phyloP scores from a whole-genome alignment of 768 basidiomycete genomes.

The Roridomyces roridus region DNA sequence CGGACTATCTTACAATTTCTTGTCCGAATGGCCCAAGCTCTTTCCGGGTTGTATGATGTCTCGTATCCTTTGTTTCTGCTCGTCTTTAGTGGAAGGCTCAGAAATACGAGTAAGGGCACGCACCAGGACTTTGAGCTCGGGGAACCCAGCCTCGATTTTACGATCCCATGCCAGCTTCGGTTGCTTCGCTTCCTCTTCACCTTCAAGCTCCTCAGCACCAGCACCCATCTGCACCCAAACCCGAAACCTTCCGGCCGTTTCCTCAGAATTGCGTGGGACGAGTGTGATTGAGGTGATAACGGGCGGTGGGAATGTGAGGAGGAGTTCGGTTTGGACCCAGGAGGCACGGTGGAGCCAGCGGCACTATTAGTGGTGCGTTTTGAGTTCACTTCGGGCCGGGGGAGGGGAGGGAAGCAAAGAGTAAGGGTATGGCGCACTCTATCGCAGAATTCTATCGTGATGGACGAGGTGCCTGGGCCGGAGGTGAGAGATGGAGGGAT shows the following conservation, averaged over 20 bases:
- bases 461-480: conserved; percentile 50
- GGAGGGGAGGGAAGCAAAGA: too few species aligned
- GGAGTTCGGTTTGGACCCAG: conserved; percentile 93
- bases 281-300: conserved; percentile 69
- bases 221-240: conserved; percentile 73
- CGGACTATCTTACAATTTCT: too few species aligned
- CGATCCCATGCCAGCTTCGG: conserved; percentile 83
- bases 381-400: too few species aligned
- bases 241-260: conserved; percentile 89
- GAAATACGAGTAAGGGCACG: too few species aligned
- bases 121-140: conserved; percentile 86
- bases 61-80: conserved; percentile 87
- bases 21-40: conserved; percentile 90
- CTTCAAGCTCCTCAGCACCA: conserved; percentile 18
- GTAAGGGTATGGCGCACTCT: conserved; percentile 79
- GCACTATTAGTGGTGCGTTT: too few species aligned
- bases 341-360: conserved; percentile 88
- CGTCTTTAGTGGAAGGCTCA: background rate
- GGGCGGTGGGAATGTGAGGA: conserved; percentile 90
- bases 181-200: too few species aligned
- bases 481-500: conserved; percentile 57
- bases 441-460: conserved; percentile 94
- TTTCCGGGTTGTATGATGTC: conserved; percentile 82
- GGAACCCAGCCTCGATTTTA: conserved; percentile 90
- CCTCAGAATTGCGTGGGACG: conserved; percentile 76